Percentiles rank a stretch among this genome's conserved stretches.
phyloP scores from a whole-genome alignment of 1,284 basidiomycete genomes.

The Peniophora sp. region DNA sequence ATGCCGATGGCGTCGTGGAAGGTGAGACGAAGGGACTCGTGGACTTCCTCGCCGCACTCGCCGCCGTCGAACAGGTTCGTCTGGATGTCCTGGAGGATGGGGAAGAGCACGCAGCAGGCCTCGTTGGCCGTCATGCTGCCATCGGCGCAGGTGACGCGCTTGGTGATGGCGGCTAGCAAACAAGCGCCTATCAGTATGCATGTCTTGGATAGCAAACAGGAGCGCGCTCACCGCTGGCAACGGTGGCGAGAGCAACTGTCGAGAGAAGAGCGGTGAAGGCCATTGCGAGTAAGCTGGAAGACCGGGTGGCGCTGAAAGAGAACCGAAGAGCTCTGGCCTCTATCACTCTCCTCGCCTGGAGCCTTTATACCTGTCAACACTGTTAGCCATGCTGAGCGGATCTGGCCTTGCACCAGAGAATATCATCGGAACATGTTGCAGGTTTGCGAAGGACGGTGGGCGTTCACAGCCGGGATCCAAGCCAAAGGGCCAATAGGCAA shows the following conservation, averaged over 20 bases:
- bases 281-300: background rate
- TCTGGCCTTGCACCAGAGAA: too few relatives aligned
- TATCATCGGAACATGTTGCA: too few relatives aligned
- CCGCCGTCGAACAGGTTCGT: background rate
- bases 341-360: too few relatives aligned
- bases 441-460: too few relatives aligned
- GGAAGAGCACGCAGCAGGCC: background rate
- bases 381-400: too few relatives aligned
- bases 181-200: background rate
- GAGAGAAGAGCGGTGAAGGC: background rate
- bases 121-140: background rate
- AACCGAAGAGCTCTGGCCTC: too few relatives aligned
- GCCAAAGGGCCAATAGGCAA: too few relatives aligned
- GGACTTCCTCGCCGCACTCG: background rate
- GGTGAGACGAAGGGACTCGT: background rate
- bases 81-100: background rate
- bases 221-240: background rate
- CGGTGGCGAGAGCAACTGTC: background rate
- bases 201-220: background rate
- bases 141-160: background rate
- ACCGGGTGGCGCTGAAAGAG: too few relatives aligned
- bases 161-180: background rate
- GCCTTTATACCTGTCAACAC: too few relatives aligned
- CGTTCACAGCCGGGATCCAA: too few relatives aligned
- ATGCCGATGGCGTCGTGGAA: background rate